A percentile compares a stretch with the other conserved stretches of the same genome.
Conservation (phyloP, 352 stramenopile species). For the Pythium rishiriense region DNA sequence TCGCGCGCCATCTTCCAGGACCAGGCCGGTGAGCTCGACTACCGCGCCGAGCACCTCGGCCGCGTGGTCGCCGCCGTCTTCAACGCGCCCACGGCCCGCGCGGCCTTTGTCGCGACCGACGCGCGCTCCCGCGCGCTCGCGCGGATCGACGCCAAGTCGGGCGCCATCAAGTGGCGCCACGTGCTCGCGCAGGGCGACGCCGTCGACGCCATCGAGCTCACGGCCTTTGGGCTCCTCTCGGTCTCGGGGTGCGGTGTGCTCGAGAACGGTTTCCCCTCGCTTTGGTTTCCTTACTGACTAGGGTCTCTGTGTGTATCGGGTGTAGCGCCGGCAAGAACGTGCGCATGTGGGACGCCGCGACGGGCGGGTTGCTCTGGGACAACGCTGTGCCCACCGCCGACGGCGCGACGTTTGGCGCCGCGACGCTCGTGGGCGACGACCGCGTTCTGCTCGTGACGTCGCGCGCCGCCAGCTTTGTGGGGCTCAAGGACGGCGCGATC, state of each 20-base stretch:
- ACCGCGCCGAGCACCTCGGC: conserved; percentile 66
- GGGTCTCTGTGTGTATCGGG: background rate
- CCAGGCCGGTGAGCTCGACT: conserved; percentile 81
- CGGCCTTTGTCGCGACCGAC: conserved; percentile 76
- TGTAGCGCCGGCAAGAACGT: conserved; percentile 54
- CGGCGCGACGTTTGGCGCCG: conserved; percentile 34
- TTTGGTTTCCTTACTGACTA: too few species aligned
- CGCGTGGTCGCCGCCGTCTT: conserved; percentile 40
- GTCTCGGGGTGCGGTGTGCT: conserved; percentile 69
- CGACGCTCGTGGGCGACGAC: conserved; percentile 52
- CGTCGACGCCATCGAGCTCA: conserved; percentile 71
- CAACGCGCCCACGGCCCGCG: conserved; percentile 35
- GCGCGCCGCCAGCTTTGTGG: conserved; percentile 44
- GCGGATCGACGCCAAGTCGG: conserved; percentile 65
- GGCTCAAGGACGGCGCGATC: conserved; percentile 58
- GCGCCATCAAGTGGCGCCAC: conserved; percentile 75
- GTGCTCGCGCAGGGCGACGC: conserved; percentile 57
- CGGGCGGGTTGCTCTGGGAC: conserved; percentile 75
- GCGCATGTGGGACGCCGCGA: conserved; percentile 62
- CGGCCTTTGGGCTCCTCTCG: conserved; percentile 62
- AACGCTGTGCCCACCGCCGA: conserved; percentile 36
- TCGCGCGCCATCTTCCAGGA: conserved; percentile 61
- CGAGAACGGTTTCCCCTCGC: too few species aligned
- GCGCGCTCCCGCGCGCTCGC: conserved; percentile 56
- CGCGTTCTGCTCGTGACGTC: conserved; percentile 53